phyloP scores from a whole-genome alignment of 208 protist species.

The Trypanosoma cruzi region DNA sequence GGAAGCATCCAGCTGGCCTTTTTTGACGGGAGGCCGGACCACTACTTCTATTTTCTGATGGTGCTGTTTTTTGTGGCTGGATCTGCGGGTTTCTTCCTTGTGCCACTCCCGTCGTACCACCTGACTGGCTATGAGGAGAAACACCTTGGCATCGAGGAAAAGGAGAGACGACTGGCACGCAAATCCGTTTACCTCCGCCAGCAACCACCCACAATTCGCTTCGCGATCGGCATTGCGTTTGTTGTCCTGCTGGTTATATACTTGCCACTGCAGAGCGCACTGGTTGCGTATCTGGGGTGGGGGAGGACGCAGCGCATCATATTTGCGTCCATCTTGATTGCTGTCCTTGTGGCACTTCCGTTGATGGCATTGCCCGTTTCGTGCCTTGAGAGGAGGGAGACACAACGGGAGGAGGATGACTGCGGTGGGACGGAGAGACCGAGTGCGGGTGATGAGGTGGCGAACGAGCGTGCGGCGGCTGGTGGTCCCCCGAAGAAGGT shows the following conservation, averaged over 20 bases:
- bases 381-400: no score
- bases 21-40: slow-evolving; percentile 50
- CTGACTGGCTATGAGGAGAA: slow-evolving; percentile 61
- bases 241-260: slow-evolving; percentile 22
- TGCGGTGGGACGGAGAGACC: no score
- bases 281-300: slow-evolving; percentile 43
- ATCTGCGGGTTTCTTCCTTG: slow-evolving; percentile 42
- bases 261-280: slow-evolving; percentile 38
- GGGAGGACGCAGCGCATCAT: slow-evolving; percentile 12
- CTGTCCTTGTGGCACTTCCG: slow-evolving; percentile 13
- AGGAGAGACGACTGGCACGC: slow-evolving; percentile 29
- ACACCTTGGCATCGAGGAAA: slow-evolving; percentile 38
- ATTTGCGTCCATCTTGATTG: slow-evolving; percentile 12
- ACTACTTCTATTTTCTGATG: slow-evolving; percentile 69
- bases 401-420: no score
- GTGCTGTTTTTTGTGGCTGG: slow-evolving; percentile 40
- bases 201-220: slow-evolving; percentile 24
- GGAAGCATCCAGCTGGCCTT: slow-evolving; percentile 66
- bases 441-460: no score
- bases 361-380: no score
- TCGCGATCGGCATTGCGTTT: slow-evolving; percentile 21
- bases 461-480: no score
- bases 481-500: no score
- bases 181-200: slow-evolving; percentile 35
- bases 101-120: slow-evolving; percentile 67